phyloP scores from a whole-genome alignment of 2,329 filamentous ascomycete genomes.

The Magnaporthiopsis rhizophila region DNA sequence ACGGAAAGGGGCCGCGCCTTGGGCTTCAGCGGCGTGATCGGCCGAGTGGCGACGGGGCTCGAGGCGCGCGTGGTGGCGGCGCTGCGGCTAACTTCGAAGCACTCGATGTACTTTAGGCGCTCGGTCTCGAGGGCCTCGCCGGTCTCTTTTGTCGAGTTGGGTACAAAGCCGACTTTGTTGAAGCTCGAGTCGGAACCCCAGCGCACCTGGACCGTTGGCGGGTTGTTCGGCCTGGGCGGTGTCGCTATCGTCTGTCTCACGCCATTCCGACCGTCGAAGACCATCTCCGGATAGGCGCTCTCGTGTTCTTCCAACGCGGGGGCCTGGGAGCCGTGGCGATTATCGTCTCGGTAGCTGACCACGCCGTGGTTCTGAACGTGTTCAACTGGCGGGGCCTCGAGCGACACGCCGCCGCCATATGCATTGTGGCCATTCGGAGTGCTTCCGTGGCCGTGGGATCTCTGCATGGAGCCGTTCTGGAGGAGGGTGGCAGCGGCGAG shows the following conservation, averaged over 20 bases:
- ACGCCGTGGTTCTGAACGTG: slow-evolving; percentile 34
- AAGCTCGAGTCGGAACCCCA: slow-evolving; percentile 67
- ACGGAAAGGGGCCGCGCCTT: slow-evolving; percentile 19
- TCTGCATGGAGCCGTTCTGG: slow-evolving; percentile 31
- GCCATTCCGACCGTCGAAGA: slow-evolving; percentile 23
- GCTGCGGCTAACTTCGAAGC: slow-evolving; percentile 46
- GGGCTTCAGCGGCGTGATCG: slow-evolving; percentile 14
- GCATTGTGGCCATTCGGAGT: slow-evolving; percentile 17
- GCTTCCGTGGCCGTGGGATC: slow-evolving; percentile 16
- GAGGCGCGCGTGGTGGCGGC: slow-evolving; percentile 50
- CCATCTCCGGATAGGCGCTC: slow-evolving; percentile 33
- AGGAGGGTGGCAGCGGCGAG: slow-evolving; percentile 48
- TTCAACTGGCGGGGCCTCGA: slow-evolving; percentile 26
- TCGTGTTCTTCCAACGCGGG: slow-evolving; percentile 23
- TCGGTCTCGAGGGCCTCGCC: slow-evolving; percentile 47
- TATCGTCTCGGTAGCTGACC: slow-evolving; percentile 33
- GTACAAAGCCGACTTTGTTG: slow-evolving; percentile 45
- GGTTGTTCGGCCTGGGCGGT: slow-evolving; percentile 2
- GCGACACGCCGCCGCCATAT: slow-evolving; percentile 11
- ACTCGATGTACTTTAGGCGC: slow-evolving; percentile 47
- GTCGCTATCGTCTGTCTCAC: slow-evolving; percentile 1
- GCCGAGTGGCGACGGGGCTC: slow-evolving; percentile 37
- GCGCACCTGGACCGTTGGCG: slow-evolving; percentile 21
- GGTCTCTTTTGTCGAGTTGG: slow-evolving; percentile 47
- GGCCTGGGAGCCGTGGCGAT: slow-evolving; percentile 21